These are phyloP conservation scores for Hippophae tibetana DNA, from an alignment of 306 rosid genomes.

Conservation along the genomic window DNA sequence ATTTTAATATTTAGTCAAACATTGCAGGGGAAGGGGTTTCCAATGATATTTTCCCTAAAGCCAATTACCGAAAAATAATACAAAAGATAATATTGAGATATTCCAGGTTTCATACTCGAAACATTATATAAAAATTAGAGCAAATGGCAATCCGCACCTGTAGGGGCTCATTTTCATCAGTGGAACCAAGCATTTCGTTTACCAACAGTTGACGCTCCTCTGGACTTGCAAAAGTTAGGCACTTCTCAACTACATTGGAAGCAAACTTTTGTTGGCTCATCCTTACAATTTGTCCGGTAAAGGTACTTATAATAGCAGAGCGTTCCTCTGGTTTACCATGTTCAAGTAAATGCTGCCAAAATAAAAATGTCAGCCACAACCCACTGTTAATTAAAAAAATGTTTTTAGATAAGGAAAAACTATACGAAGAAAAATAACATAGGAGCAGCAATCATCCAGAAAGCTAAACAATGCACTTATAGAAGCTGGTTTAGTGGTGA, in stretches of 20 bases:
- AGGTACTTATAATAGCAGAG: conserved; percentile 68
- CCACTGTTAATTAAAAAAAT: background rate
- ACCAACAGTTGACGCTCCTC: conserved; percentile 81
- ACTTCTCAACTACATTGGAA: conserved; percentile 95
- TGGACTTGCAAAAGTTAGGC: conserved; percentile 74
- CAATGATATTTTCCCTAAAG: too few relatives aligned
- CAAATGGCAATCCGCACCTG: conserved; percentile 45
- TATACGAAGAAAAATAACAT: background rate
- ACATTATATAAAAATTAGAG: background rate
- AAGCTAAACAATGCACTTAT: background rate
- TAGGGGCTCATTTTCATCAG: conserved; percentile 95
- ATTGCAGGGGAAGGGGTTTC: too few relatives aligned
- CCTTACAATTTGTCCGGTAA: conserved; percentile 90
- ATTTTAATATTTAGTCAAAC: too few relatives aligned
- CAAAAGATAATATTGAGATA: too few relatives aligned
- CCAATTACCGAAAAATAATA: too few relatives aligned
- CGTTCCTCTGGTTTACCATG: conserved; percentile 73
- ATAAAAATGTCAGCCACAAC: conserved; percentile 4
- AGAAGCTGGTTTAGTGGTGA: background rate
- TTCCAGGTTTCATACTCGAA: too few relatives aligned
- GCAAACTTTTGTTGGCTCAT: conserved; percentile 99
- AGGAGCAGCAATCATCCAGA: conserved; percentile 4
- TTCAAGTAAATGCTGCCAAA: conserved; percentile 70
- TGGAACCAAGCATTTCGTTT: conserved; percentile 84
- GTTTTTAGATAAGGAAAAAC: background rate